A percentile compares a stretch with the other conserved stretches of the same genome.
Evolutionary conservation across 495 filamentous ascomycete genomes (phyloP).

Genomic region (Hyaloscypha bicolor): DNA sequence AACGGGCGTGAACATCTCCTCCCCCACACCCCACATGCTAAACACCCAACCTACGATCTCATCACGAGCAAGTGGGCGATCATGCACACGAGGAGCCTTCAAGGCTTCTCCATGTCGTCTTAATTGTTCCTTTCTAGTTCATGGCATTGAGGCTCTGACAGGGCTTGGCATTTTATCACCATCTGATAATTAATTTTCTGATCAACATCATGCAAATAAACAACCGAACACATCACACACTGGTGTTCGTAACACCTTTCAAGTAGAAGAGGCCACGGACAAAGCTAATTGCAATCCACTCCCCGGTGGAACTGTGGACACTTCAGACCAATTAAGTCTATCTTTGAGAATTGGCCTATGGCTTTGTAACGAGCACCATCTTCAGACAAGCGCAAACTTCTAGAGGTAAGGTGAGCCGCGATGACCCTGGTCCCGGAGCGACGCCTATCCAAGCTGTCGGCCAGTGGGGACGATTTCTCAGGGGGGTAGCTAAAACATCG

Average conservation of each 20-base stretch:
- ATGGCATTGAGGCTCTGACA: not conserved
- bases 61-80: not conserved
- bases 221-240: not conserved
- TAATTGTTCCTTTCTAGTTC: not conserved
- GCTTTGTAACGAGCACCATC: not conserved
- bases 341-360: not conserved
- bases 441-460: not conserved
- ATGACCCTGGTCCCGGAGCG: not conserved
- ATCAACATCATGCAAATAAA: not conserved
- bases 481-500: not conserved
- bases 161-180: not conserved
- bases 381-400: not conserved
- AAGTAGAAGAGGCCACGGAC: not conserved
- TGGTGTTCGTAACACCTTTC: not conserved
- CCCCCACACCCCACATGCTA: not conserved
- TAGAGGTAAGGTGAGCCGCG: not conserved
- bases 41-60: not conserved
- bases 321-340: not conserved
- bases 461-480: not conserved
- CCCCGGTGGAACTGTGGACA: not conserved
- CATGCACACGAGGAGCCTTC: not conserved
- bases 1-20: no score
- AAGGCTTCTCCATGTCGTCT: slow-evolving; percentile 1
- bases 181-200: slow-evolving; percentile 5
- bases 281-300: not conserved